Evolutionary conservation across 1,284 basidiomycete species (phyloP).

Genomic region (Coriolopsis trogii): DNA sequence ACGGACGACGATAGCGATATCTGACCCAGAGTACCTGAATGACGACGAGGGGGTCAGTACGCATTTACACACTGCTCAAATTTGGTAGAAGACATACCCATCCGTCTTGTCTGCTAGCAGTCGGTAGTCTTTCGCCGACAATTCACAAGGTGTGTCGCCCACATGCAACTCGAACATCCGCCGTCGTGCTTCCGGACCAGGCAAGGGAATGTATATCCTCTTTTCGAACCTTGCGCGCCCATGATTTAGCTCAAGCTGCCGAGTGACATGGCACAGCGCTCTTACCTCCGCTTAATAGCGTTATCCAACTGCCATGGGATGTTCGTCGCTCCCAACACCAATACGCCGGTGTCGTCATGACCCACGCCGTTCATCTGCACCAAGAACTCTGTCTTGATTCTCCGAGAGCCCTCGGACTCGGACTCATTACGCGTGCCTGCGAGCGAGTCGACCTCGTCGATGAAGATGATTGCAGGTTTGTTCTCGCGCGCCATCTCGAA

Average conservation of each 20-base stretch:
- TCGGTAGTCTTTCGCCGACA: constrained; percentile 82
- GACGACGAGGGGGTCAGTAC: constrained; percentile 1
- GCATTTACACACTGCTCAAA: too few species aligned
- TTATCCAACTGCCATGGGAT: constrained; percentile 98
- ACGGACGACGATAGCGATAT: constrained; percentile 94
- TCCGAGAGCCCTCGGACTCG: constrained; percentile 92
- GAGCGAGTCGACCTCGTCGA: constrained; percentile 97
- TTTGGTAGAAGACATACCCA: constrained; percentile 71
- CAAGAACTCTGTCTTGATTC: constrained; percentile 98
- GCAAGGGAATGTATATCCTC: constrained; percentile 97
- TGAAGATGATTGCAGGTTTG: constrained; percentile 98
- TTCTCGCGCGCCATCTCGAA: constrained; percentile 96
- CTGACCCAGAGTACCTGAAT: constrained; percentile 88
- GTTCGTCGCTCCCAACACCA: constrained; percentile 99
- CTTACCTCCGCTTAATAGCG: constrained; percentile 93
- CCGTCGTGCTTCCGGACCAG: constrained; percentile 90
- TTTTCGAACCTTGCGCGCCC: constrained; percentile 80
- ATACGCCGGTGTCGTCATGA: constrained; percentile 94
- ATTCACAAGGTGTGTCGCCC: constrained; percentile 88
- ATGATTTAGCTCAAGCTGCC: not conserved
- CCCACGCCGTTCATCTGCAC: constrained; percentile 99
- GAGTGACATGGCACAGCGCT: constrained; percentile 6
- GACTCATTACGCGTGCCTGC: constrained; percentile 95
- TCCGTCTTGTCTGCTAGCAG: constrained; percentile 86
- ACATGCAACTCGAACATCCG: constrained; percentile 98